A percentile compares a stretch with the other conserved stretches of the same genome.
Evolutionary conservation across 2,329 filamentous ascomycete genomes (phyloP).

Genomic region (Amauroascus verrucosus): DNA sequence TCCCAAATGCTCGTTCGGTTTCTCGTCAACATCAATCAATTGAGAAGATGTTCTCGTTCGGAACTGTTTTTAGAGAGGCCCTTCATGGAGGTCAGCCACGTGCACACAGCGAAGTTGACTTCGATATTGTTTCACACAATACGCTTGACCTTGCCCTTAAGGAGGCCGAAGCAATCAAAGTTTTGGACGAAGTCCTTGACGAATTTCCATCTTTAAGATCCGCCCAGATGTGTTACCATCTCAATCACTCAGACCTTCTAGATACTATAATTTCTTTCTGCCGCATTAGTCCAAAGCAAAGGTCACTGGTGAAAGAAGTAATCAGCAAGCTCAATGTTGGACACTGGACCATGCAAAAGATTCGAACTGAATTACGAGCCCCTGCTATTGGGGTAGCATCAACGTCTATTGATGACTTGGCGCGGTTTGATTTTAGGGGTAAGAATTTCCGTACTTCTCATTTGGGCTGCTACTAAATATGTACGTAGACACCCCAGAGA

Average conservation of each 20-base stretch:
- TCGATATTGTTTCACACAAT: conserved; percentile 83
- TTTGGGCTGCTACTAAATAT: neutral
- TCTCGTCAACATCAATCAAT: conserved; percentile 55
- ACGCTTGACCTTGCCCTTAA: conserved; percentile 74
- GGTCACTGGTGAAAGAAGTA: conserved; percentile 65
- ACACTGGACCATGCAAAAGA: conserved; percentile 70
- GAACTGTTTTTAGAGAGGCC: conserved; percentile 72
- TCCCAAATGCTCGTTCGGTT: conserved; percentile 76
- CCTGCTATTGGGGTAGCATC: conserved; percentile 70
- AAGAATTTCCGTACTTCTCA: conserved; percentile 13
- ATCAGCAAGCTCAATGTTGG: conserved; percentile 80
- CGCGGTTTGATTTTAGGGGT: conserved; percentile 83
- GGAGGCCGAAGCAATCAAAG: conserved; percentile 88
- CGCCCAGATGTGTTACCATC: conserved; percentile 71
- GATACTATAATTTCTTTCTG: conserved; percentile 86
- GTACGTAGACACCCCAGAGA: conserved; percentile 56
- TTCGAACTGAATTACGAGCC: conserved; percentile 71
- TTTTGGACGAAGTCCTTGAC: conserved; percentile 79
- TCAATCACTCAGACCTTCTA: conserved; percentile 80
- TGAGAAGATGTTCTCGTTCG: conserved; percentile 76
- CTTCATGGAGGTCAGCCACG: conserved; percentile 69
- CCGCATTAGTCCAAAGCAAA: conserved; percentile 58
- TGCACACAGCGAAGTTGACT: conserved; percentile 82
- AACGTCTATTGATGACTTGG: conserved; percentile 81
- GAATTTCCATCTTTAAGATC: conserved; percentile 65